These are phyloP conservation scores for Yamadazyma buinensis DNA, from an alignment of 1,139 yeast species.

Conservation along the genomic window DNA sequence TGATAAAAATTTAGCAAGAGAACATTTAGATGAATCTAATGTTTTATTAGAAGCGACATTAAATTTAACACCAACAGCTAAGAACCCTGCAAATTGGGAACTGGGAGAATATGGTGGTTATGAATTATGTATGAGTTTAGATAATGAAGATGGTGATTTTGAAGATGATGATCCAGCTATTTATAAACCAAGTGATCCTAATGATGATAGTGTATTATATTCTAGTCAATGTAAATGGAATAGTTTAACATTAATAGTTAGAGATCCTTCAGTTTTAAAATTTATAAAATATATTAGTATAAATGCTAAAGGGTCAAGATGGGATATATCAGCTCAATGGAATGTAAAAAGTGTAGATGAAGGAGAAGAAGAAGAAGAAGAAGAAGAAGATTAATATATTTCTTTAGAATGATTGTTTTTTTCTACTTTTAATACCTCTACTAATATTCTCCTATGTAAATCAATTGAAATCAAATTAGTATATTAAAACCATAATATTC, in stretches of 20 bases:
- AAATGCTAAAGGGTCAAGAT: constrained; percentile 85
- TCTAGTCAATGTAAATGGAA: constrained; percentile 88
- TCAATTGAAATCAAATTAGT: too few relatives aligned
- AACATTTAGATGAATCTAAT: constrained; percentile 39
- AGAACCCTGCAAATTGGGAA: constrained; percentile 62
- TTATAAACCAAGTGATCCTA: constrained; percentile 51
- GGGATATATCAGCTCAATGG: constrained; percentile 89
- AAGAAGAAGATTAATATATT: too few relatives aligned
- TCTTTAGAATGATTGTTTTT: too few relatives aligned
- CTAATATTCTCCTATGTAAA: too few relatives aligned
- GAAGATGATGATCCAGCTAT: constrained; percentile 56
- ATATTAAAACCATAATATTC: too few relatives aligned
- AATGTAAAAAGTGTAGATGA: constrained; percentile 41
- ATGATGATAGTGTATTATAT: constrained; percentile 74
- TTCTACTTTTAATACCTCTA: too few relatives aligned
- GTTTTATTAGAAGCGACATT: constrained; percentile 65
- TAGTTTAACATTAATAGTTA: constrained; percentile 65
- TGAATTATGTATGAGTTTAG: constrained; percentile 78
- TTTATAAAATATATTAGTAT: constrained; percentile 90
- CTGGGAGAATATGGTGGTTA: constrained; percentile 92
- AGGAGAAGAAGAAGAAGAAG: constrained; percentile 6
- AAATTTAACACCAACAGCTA: constrained; percentile 68
- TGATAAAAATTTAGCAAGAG: constrained; percentile 42
- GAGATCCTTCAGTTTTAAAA: constrained; percentile 82
- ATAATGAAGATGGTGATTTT: constrained; percentile 44